Percentiles rank a stretch among this genome's conserved stretches.
These are phyloP conservation scores for Sungouiozyma ichnusensis DNA, from an alignment of 805 yeast genomes.

Conservation along the genomic window DNA sequence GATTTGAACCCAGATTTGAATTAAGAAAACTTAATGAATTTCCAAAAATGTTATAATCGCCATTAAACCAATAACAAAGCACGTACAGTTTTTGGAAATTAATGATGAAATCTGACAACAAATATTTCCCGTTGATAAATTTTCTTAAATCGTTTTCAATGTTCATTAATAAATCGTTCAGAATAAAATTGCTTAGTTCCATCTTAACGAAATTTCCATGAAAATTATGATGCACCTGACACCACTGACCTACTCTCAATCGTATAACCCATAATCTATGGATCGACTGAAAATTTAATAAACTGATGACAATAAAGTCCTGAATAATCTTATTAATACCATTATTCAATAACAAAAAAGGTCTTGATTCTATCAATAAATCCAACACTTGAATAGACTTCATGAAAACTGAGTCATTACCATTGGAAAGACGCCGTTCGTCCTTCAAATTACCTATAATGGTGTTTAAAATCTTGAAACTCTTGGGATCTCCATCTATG, in stretches of 20 bases:
- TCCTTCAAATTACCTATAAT: conserved; percentile 15
- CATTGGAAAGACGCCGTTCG: conserved; percentile 3
- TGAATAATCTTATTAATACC: conserved; percentile 14
- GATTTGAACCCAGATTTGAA: conserved; percentile 11
- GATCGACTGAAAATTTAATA: conserved; percentile 7
- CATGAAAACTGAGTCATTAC: conserved; percentile 16
- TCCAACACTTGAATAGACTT: conserved; percentile 23
- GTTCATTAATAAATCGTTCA: conserved; percentile 4
- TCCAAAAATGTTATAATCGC: conserved; percentile 9
- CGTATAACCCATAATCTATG: conserved; percentile 22
- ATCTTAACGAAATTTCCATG: conserved; percentile 9
- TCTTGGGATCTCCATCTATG: conserved; percentile 9
- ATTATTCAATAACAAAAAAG: conserved; percentile 9
- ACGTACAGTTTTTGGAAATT: conserved; percentile 11
- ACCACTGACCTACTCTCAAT: conserved; percentile 20
- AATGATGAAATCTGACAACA: conserved; percentile 4
- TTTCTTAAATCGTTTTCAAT: conserved; percentile 12
- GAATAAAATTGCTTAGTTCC: conserved; percentile 6
- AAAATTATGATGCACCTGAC: conserved; percentile 7
- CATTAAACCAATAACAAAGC: conserved; percentile 18
- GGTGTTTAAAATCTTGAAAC: conserved; percentile 15
- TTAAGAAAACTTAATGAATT: conserved; percentile 10
- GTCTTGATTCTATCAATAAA: conserved; percentile 15
- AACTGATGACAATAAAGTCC: conserved; percentile 11
- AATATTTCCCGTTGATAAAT: conserved; percentile 9